A percentile compares a stretch with the other conserved stretches of the same genome.
These are phyloP conservation scores for Ceratocystis eucalypticola DNA, from an alignment of 2,329 filamentous ascomycete species.

Conservation along the genomic window DNA sequence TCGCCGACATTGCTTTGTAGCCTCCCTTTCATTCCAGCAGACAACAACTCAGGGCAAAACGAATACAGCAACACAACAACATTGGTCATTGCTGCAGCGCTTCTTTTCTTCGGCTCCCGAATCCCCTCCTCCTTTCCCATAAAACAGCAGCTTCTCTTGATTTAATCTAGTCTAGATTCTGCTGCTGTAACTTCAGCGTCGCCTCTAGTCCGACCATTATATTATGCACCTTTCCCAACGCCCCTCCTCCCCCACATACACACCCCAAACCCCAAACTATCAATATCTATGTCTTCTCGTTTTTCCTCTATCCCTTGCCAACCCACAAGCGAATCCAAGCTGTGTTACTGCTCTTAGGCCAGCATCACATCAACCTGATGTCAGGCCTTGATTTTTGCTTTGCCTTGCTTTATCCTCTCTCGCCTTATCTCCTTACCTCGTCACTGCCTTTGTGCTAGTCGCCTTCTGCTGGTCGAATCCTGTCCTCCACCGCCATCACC, in stretches of 20 bases:
- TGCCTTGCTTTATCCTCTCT: background rate
- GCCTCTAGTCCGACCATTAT: background rate
- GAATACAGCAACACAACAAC: too few relatives aligned
- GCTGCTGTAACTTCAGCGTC: too few relatives aligned
- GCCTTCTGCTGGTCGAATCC: background rate
- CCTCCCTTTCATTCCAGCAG: constrained; percentile 12
- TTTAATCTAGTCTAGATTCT: background rate
- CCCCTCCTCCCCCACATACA: background rate
- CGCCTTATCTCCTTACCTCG: background rate
- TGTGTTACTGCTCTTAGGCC: too few relatives aligned
- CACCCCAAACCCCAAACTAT: too few relatives aligned
- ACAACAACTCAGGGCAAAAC: too few relatives aligned
- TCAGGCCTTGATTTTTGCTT: background rate
- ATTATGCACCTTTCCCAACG: background rate
- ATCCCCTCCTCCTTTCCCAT: background rate
- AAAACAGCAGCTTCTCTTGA: background rate
- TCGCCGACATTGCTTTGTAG: background rate
- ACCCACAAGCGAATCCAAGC: background rate
- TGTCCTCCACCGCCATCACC: background rate
- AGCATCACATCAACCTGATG: too few relatives aligned
- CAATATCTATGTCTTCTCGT: background rate
- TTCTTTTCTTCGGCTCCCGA: background rate
- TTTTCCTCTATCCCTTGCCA: background rate
- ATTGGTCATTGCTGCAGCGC: too few relatives aligned
- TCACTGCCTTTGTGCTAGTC: background rate